These are phyloP conservation scores for Calocybe gangraenosa DNA, from an alignment of 768 basidiomycete genomes.

Conservation along the genomic window DNA sequence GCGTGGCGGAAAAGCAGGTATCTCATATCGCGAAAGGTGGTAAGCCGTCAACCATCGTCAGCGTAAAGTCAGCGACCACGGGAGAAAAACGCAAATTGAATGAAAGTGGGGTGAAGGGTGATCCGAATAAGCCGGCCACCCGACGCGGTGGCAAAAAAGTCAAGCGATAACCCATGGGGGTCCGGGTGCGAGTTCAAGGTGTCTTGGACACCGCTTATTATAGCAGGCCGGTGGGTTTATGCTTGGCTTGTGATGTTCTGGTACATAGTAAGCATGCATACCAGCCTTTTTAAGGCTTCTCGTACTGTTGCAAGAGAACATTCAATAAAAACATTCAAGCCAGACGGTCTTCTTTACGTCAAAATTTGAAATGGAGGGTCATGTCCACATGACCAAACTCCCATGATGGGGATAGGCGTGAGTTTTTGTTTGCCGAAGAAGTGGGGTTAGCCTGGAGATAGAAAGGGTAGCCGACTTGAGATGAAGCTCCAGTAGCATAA, in stretches of 20 bases:
- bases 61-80: constrained; percentile 50
- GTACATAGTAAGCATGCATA: neutral
- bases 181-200: neutral
- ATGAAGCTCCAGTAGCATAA: neutral
- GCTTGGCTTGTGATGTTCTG: neutral
- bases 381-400: neutral
- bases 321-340: neutral
- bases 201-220: neutral
- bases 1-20: constrained; percentile 70
- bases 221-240: neutral
- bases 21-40: constrained; percentile 35
- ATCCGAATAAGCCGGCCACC: neutral
- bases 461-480: neutral
- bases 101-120: constrained; percentile 9
- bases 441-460: constrained; percentile 6
- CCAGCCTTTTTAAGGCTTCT: neutral
- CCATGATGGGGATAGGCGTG: neutral
- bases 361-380: neutral
- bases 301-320: neutral
- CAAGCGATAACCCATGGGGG: neutral
- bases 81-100: constrained; percentile 61
- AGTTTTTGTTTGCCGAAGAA: neutral
- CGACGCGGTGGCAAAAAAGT: neutral
- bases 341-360: neutral
- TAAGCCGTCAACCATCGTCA: constrained; percentile 64